Evolutionary conservation across 73 alveolate species (phyloP).

Genomic region (Stentor roeselii): DNA sequence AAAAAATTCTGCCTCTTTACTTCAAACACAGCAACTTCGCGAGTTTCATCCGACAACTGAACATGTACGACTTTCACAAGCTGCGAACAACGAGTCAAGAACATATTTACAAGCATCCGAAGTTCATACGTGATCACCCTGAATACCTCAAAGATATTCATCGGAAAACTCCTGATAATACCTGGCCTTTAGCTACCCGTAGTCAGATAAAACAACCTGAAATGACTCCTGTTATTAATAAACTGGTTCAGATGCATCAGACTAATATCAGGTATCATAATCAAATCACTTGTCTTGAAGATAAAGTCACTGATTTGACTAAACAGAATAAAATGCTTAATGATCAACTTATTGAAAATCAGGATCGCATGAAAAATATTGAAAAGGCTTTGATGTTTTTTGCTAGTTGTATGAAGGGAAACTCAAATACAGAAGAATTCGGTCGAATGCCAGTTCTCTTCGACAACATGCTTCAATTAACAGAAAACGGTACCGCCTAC

Average conservation of each 20-base stretch:
- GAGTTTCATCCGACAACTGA: conserved; percentile 95
- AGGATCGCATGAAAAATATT: conserved; percentile 9
- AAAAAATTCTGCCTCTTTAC: conserved; percentile 90
- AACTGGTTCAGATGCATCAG: neutral
- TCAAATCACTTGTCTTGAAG: neutral
- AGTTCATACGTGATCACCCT: neutral
- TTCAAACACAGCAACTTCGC: conserved; percentile 96
- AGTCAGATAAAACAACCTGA: neutral
- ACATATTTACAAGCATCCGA: conserved; percentile 14
- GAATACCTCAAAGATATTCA: conserved; percentile 8
- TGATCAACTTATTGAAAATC: neutral
- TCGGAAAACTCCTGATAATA: conserved; percentile 6
- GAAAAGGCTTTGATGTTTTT: conserved; percentile 2
- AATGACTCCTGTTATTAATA: neutral
- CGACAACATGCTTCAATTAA: neutral
- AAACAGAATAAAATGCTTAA: neutral
- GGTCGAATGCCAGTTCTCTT: neutral
- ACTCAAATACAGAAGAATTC: neutral
- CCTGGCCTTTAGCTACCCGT: conserved; percentile 7
- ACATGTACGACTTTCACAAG: conserved; percentile 84
- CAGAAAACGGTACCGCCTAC: neutral
- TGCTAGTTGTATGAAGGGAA: conserved; percentile 11
- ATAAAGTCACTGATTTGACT: neutral
- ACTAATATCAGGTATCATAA: neutral
- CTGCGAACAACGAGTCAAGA: neutral